Evolutionary conservation across 1,284 basidiomycete species (phyloP), one percentile per base, ranked within the genome.

Genomic region (Thecaphora thlaspeos): DNA sequence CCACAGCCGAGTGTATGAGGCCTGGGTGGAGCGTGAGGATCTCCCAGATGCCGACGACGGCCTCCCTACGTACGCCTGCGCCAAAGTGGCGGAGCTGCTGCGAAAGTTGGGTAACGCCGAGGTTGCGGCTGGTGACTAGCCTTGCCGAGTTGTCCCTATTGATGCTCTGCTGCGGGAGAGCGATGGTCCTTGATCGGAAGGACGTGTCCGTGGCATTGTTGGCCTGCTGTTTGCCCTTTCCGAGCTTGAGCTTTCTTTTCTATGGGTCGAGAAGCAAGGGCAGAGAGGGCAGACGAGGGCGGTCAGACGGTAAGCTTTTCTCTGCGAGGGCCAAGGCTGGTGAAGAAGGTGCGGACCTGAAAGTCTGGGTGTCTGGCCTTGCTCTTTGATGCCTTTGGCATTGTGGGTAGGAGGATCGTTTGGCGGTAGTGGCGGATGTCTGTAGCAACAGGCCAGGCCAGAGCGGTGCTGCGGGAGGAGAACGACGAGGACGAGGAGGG

Each of bases 221-320:
- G 10, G 91, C 83, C 9, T 81, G 75, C 73, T 89, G 86, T 79
- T 94, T 97, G 43, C 90, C 91, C 79, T 94, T 97, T 32, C 94
- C 94, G 45, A 98, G 87, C 80, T 95, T 97, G 42, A 94, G 83
- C 79, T 90, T 96, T 22, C 90, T 86, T 90, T 94, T 96, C 90
- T 95, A n/a, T n/a, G n/a, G n/a, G n/a, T n/a, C n/a, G n/a, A 34
- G 22, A 17, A 51, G 12, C 21, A 5, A 37, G 9, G 7, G 46
- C 32, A 34, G 17, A 18, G 8, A 17, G 37, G 38, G 17, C 10
- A 7, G n/a, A 17, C 8, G 21, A 40, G n/a, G 21, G 38, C 19
- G 47, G 12, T 2, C 12, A 2, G 34, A 17, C 3, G n/a, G 32
- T 12, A 19, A 18, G n/a, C 21, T n/a, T 39, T 14, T 39, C 8